Evolutionary conservation across 352 stramenopile genomes (phyloP), one percentile per base, ranked within the genome.

Genomic region (Pythium insidiosum): DNA sequence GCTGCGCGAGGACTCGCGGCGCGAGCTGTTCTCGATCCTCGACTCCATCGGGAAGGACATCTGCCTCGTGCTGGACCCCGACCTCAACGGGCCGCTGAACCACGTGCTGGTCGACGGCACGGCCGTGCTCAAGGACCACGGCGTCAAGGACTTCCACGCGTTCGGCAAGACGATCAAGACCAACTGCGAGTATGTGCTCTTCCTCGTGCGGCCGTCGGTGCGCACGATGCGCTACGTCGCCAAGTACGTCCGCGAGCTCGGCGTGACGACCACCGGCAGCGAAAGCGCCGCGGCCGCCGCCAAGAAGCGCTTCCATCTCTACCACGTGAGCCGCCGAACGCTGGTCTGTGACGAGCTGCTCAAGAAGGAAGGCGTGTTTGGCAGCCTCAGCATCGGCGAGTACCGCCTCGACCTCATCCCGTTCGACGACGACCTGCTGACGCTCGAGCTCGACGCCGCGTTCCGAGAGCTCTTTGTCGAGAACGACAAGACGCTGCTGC

Each of bases 381-480:
- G 80, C 15, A 86, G 75, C 35, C 58, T 95, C 16, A 88, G 80
- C 38, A 73, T 96, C 21, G 79, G 78, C 33, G 86, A 96, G 46
- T 94, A 95, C 66, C 86, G 84, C 29, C 73, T 98, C 22, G 94
- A 98, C 67, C 66, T 98, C 9, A 96, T 98, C 47, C 94, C 95
- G 2, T 81, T 98, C 18, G 95, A 98, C 62, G 89, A 90, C 39
- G 95, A 98, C 61, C 52, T 99, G 5, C 55, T 98, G 9, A 96
- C 81, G 56, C 76, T 98, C 24, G 95, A 99, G 68, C 72, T 97
- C 25, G 70, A 89, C 33, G 51, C 73, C 31, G 87, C 84, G 34
- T 92, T 96, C 54, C 68, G 72, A 29, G 82, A 94, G 55, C 73
- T 91, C 11, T 88, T 85, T 45, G 71, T 97, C 3, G 79, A 97